Evolutionary conservation across 805 yeast genomes (phyloP).

Genomic region (Brettanomyces custersianus): DNA sequence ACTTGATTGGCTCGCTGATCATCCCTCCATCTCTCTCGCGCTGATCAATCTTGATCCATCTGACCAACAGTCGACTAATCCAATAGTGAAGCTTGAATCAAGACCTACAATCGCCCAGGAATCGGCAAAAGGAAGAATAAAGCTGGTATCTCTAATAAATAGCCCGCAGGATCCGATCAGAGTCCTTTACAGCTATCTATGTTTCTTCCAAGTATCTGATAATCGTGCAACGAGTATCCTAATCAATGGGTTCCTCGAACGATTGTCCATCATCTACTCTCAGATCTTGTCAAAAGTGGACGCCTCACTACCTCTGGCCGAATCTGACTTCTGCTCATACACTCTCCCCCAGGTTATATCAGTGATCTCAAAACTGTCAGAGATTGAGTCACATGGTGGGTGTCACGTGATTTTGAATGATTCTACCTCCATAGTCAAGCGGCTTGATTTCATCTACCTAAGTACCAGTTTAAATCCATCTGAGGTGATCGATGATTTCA

Average conservation of each 20-base stretch:
- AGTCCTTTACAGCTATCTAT: conserved; percentile 1
- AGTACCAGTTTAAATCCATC: conserved; percentile 2
- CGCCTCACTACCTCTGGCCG: not conserved
- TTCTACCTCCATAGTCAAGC: conserved; percentile 10
- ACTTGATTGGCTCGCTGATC: no score
- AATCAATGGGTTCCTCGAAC: conserved; percentile 17
- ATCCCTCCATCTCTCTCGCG: no score
- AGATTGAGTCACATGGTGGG: conserved; percentile 5
- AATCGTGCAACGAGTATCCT: not conserved
- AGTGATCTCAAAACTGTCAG: conserved; percentile 10
- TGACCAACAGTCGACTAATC: no score
- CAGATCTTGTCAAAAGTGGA: conserved; percentile 9
- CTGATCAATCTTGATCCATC: no score
- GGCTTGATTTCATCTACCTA: conserved; percentile 12
- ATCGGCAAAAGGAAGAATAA: not conserved
- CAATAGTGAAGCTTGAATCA: no score
- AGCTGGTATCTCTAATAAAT: not conserved
- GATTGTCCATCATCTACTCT: conserved; percentile 16
- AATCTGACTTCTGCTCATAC: conserved; percentile 7
- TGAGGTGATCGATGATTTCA: conserved; percentile 10
- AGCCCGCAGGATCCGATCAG: conserved; percentile 1
- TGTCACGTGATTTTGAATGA: conserved; percentile 14
- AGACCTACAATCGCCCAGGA: conserved; percentile 1
- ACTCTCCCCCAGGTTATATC: conserved; percentile 10
- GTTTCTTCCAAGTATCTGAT: not conserved